A percentile compares a stretch with the other conserved stretches of the same genome.
phyloP scores from a whole-genome alignment of 495 filamentous ascomycete species.

The Lepidopterella palustris region DNA sequence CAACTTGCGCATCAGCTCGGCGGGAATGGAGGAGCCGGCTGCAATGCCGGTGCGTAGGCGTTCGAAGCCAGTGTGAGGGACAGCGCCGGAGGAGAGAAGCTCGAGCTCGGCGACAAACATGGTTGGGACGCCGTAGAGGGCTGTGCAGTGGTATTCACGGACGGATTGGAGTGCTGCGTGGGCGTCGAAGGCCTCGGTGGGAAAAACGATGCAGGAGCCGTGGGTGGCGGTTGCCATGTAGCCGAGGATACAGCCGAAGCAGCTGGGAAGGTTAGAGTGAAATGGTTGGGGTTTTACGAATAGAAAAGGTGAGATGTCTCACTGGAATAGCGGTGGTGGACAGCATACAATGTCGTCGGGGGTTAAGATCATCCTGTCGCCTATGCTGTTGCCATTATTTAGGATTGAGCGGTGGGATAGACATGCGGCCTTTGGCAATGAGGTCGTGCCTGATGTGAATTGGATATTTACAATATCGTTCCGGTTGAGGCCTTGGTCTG shows the following conservation, averaged over 20 bases:
- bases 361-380: constrained; percentile 72
- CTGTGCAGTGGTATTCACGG: constrained; percentile 70
- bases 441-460: constrained; percentile 92
- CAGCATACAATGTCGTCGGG: constrained; percentile 69
- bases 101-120: constrained; percentile 92
- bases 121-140: constrained; percentile 87
- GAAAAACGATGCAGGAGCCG: constrained; percentile 74
- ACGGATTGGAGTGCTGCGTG: constrained; percentile 61
- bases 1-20: constrained; percentile 75
- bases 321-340: constrained; percentile 81
- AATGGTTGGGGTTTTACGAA: neutral
- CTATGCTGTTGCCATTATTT: constrained; percentile 83
- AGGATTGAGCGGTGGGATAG: constrained; percentile 77
- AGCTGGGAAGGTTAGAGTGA: constrained; percentile 35
- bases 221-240: constrained; percentile 93
- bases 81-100: constrained; percentile 52
- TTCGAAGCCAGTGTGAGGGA: constrained; percentile 54
- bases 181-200: constrained; percentile 81
- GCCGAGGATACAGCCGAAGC: constrained; percentile 85
- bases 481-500: constrained; percentile 47
- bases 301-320: constrained; percentile 4
- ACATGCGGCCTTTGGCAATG: constrained; percentile 84
- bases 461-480: constrained; percentile 89
- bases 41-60: constrained; percentile 82
- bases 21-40: constrained; percentile 78